Evolutionary conservation across 495 filamentous ascomycete species (phyloP).

Genomic region (Venustampulla echinocandica): DNA sequence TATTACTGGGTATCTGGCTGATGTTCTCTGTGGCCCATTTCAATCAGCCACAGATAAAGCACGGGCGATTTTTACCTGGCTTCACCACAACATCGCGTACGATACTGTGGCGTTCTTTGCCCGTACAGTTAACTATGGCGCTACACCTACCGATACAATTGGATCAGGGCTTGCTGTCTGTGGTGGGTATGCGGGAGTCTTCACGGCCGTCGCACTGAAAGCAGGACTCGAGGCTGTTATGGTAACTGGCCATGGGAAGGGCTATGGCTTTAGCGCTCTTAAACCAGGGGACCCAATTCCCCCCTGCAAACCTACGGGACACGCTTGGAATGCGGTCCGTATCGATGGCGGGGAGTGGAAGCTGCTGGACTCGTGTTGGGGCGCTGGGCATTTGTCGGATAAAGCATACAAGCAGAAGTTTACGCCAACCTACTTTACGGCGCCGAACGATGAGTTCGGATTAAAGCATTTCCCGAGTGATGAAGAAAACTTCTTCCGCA

Average conservation of each 20-base stretch:
- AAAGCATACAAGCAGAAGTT: slow-evolving; percentile 59
- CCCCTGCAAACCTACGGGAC: slow-evolving; percentile 43
- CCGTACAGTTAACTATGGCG: slow-evolving; percentile 52
- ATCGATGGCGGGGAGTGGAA: slow-evolving; percentile 88
- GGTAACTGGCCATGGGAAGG: slow-evolving; percentile 78
- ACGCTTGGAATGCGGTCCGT: slow-evolving; percentile 90
- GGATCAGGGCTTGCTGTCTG: slow-evolving; percentile 76
- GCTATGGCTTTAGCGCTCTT: slow-evolving; percentile 56
- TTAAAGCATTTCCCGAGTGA: slow-evolving; percentile 68
- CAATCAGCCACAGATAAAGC: slow-evolving; percentile 80
- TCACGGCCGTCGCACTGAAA: slow-evolving; percentile 58
- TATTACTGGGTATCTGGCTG: slow-evolving; percentile 58
- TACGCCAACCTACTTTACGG: slow-evolving; percentile 60
- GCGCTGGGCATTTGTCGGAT: slow-evolving; percentile 57
- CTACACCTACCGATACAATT: slow-evolving; percentile 59
- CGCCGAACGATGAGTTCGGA: slow-evolving; percentile 76
- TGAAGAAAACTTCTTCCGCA: slow-evolving; percentile 56
- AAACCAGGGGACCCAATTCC: slow-evolving; percentile 49
- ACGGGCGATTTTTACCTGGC: slow-evolving; percentile 85
- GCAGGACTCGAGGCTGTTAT: slow-evolving; percentile 66
- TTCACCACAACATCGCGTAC: slow-evolving; percentile 88
- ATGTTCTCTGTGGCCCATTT: slow-evolving; percentile 71
- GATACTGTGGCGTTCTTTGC: slow-evolving; percentile 70
- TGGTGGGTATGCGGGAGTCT: slow-evolving; percentile 83
- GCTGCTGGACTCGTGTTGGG: slow-evolving; percentile 88